These are phyloP conservation scores for Phytophthora brassicae DNA, from an alignment of 352 stramenopile species.

Conservation along the genomic window DNA sequence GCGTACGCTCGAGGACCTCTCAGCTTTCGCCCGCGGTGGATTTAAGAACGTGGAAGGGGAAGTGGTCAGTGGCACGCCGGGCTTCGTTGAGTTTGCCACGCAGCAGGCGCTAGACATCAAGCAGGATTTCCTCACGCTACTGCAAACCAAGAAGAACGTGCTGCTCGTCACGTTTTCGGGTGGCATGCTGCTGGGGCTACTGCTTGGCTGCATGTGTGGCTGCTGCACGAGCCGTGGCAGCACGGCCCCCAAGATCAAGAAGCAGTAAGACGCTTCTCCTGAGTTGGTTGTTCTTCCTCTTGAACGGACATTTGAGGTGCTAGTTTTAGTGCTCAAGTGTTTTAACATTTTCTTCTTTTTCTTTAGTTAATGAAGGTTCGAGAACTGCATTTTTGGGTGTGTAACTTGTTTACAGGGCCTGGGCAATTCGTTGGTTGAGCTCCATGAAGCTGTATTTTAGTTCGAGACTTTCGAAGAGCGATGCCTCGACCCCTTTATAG, in stretches of 20 bases:
- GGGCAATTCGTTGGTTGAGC: constrained; percentile 49
- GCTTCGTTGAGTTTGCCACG: constrained; percentile 36
- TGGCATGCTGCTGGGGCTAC: constrained; percentile 60
- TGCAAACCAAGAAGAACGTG: constrained; percentile 84
- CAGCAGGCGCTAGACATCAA: constrained; percentile 56
- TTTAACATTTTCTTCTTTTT: constrained; percentile 16
- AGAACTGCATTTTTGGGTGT: constrained; percentile 3
- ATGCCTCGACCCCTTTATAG: constrained; percentile 73
- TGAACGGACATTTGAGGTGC: neutral
- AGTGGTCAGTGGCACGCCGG: constrained; percentile 35
- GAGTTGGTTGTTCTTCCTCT: neutral
- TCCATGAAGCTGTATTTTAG: constrained; percentile 85
- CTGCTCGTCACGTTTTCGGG: constrained; percentile 73
- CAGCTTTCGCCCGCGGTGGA: constrained; percentile 57
- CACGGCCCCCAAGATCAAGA: constrained; percentile 56
- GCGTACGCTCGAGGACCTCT: constrained; percentile 59
- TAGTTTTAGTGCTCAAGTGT: neutral
- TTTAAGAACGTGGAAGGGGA: constrained; percentile 55
- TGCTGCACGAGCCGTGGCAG: constrained; percentile 61
- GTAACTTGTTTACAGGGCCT: constrained; percentile 27
- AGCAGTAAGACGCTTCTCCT: constrained; percentile 37
- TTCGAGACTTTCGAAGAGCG: constrained; percentile 78
- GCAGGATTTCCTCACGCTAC: constrained; percentile 64
- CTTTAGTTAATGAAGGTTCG: constrained; percentile 10
- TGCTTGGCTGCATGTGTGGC: constrained; percentile 70